phyloP scores from a whole-genome alignment of 306 rosid genomes.

The Geum urbanum region DNA sequence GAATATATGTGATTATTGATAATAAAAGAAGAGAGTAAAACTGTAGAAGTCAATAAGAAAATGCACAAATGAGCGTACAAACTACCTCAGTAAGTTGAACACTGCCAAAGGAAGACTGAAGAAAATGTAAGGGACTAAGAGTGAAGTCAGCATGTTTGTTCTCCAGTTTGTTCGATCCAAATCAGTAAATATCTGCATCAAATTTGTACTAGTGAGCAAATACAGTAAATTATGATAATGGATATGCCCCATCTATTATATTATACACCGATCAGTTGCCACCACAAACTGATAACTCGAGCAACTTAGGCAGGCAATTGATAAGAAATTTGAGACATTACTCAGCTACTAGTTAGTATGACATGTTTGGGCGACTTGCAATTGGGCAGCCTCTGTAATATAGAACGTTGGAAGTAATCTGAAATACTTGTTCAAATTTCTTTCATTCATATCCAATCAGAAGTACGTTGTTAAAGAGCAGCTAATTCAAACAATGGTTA shows the following conservation, averaged over 20 bases:
- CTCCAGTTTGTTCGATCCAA: slow-evolving; percentile 95
- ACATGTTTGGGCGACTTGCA: neutral
- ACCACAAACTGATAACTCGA: neutral
- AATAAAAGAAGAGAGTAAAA: neutral
- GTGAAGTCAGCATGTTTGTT: slow-evolving; percentile 77
- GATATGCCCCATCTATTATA: no score
- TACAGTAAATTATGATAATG: no score
- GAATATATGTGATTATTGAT: neutral
- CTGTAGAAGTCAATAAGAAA: neutral
- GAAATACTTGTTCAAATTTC: neutral
- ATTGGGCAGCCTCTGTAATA: neutral
- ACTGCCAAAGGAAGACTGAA: slow-evolving; percentile 68
- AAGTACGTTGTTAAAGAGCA: neutral
- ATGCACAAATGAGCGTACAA: neutral
- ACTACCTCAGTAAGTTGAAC: slow-evolving; percentile 58
- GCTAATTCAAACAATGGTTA: neutral
- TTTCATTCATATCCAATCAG: neutral
- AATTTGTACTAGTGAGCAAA: neutral
- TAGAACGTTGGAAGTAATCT: neutral
- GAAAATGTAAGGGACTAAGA: slow-evolving; percentile 82
- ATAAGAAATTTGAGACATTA: neutral
- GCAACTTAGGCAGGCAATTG: neutral
- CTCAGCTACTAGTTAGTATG: neutral
- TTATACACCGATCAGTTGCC: no score
- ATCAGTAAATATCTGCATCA: slow-evolving; percentile 62